Evolutionary conservation across 2,329 filamentous ascomycete species (phyloP).

Genomic region (Cladosporium velox): DNA sequence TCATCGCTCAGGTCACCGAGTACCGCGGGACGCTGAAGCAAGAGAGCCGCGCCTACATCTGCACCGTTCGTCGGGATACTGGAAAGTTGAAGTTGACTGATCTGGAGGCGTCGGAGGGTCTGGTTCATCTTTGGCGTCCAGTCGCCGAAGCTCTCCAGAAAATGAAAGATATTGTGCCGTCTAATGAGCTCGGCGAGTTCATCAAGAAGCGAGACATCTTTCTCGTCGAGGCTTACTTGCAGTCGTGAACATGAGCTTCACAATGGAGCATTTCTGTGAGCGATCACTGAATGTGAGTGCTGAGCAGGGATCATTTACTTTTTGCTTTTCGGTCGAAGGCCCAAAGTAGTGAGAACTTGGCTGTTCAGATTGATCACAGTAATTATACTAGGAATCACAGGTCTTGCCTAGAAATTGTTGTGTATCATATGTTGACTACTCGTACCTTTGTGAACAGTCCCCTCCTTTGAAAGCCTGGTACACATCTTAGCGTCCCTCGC

Average conservation of each 20-base stretch:
- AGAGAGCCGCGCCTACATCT: neutral
- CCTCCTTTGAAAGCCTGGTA: neutral
- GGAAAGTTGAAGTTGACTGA: neutral
- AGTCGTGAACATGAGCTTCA: neutral
- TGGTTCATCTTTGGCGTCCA: neutral
- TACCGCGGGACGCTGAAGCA: neutral
- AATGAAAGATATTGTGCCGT: neutral
- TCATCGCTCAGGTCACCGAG: constrained; percentile 16
- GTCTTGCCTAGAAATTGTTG: too few relatives aligned
- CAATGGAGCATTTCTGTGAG: neutral
- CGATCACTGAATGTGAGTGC: neutral
- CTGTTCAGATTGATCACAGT: too few relatives aligned
- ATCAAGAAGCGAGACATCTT: neutral
- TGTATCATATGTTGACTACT: neutral
- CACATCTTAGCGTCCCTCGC: neutral
- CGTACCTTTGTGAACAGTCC: neutral
- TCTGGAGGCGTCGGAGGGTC: neutral
- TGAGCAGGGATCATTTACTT: too few relatives aligned
- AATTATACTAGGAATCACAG: too few relatives aligned
- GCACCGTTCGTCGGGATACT: neutral
- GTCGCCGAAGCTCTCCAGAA: neutral
- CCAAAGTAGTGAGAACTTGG: too few relatives aligned
- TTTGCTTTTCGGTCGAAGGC: neutral
- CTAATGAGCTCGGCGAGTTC: neutral
- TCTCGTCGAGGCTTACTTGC: neutral